phyloP scores from a whole-genome alignment of 192 early-diverging fungal genomes.

The Mortierella hygrophila region DNA sequence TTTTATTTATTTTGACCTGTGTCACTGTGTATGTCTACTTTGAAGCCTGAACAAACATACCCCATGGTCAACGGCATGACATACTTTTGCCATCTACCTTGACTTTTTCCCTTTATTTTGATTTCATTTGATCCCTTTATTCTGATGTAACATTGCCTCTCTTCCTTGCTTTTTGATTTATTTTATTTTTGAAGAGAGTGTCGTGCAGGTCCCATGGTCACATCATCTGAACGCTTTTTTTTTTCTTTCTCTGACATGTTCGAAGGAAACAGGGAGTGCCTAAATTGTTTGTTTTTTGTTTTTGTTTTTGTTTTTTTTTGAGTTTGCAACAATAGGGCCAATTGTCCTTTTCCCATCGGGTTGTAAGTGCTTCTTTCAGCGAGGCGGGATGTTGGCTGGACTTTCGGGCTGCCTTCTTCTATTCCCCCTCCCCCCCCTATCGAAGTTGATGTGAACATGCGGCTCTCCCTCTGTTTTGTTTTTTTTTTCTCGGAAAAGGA shows the following conservation, averaged over 20 bases:
- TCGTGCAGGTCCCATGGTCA: slow-evolving; percentile 18
- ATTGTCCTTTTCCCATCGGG: not conserved
- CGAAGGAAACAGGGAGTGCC: not conserved
- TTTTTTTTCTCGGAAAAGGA: not conserved
- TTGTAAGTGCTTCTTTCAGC: not conserved
- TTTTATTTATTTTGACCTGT: not conserved
- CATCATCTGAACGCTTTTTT: slow-evolving; percentile 9
- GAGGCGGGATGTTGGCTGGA: not conserved
- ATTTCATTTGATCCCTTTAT: not conserved
- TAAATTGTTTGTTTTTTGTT: not conserved
- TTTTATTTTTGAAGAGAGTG: not conserved
- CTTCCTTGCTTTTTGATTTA: not conserved
- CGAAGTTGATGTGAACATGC: slow-evolving; percentile 29
- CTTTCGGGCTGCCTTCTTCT: not conserved
- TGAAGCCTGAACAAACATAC: not conserved
- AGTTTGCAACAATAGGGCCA: not conserved
- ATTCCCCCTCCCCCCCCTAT: not conserved
- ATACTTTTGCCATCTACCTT: not conserved
- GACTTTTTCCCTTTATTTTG: not conserved
- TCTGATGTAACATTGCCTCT: not conserved
- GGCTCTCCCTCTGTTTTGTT: not conserved
- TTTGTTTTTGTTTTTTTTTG: not conserved
- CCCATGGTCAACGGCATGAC: slow-evolving; percentile 7
- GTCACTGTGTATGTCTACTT: not conserved
- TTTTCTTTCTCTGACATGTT: not conserved